Percentiles rank a stretch among this genome's conserved stretches.
Conservation (phyloP, 108 stramenopile genomes). For the Nitzschia sp. region DNA sequence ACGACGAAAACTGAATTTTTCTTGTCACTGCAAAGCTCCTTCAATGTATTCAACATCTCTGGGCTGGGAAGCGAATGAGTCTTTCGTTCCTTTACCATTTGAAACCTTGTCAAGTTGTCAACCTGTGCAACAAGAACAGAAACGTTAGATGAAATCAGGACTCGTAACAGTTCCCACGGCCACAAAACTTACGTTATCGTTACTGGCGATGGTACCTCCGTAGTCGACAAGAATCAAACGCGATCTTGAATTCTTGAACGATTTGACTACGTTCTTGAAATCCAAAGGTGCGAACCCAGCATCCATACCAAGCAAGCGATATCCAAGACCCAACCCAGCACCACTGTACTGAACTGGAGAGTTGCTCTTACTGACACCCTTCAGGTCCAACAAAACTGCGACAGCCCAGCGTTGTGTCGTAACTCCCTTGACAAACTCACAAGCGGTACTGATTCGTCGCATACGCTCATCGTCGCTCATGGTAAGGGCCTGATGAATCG, state of each 20-base stretch:
- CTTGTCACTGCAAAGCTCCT: constrained; percentile 77
- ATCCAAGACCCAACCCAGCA: constrained; percentile 94
- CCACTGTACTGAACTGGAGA: constrained; percentile 74
- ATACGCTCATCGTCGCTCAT: constrained; percentile 84
- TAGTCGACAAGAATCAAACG: constrained; percentile 95
- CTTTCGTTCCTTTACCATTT: constrained; percentile 90
- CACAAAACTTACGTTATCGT: constrained; percentile 80
- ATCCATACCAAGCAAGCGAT: constrained; percentile 89
- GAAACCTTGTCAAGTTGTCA: constrained; percentile 77
- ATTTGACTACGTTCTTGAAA: constrained; percentile 62
- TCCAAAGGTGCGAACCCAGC: constrained; percentile 71
- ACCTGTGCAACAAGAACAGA: constrained; percentile 39
- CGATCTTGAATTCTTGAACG: constrained; percentile 67
- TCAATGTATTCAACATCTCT: constrained; percentile 70
- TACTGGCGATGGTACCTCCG: constrained; percentile 92
- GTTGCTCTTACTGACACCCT: constrained; percentile 77
- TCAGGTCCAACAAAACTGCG: constrained; percentile 87
- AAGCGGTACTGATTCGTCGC: constrained; percentile 69
- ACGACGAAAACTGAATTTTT: constrained; percentile 90
- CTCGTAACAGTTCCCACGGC: not conserved
- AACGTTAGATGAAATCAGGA: constrained; percentile 2
- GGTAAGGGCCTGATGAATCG: constrained; percentile 64
- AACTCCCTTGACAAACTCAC: constrained; percentile 91
- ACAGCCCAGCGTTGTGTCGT: constrained; percentile 93
- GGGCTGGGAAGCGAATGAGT: constrained; percentile 65